Percentiles rank a stretch among this genome's conserved stretches.
phyloP scores from a whole-genome alignment of 805 yeast genomes.

The Sporopachydermia lactativora region DNA sequence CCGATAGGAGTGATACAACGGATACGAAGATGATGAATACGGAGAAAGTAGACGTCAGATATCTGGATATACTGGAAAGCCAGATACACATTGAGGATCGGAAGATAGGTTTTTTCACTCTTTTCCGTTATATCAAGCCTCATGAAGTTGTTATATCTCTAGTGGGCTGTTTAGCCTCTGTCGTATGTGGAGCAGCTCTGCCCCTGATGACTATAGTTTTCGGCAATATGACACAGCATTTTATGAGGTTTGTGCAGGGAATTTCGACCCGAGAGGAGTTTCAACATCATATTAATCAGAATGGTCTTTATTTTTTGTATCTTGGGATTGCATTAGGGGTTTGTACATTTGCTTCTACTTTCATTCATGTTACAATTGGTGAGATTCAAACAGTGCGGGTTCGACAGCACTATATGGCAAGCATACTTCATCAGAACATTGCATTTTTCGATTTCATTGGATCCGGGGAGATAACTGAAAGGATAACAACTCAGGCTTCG shows the following conservation, averaged over 20 bases:
- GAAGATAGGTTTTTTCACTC: neutral
- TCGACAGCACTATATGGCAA: slow-evolving; percentile 21
- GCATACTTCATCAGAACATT: slow-evolving; percentile 25
- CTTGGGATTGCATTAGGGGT: slow-evolving; percentile 5
- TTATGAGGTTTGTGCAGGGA: slow-evolving; percentile 5
- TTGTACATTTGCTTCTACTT: slow-evolving; percentile 19
- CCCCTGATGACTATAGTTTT: slow-evolving; percentile 5
- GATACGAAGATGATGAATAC: no score
- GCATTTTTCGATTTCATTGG: slow-evolving; percentile 28
- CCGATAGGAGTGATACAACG: no score
- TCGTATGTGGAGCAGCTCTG: neutral
- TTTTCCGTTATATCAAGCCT: neutral
- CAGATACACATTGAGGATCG: neutral
- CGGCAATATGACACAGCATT: slow-evolving; percentile 8
- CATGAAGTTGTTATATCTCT: neutral
- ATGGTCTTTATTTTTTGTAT: slow-evolving; percentile 4
- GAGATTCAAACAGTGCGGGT: slow-evolving; percentile 25
- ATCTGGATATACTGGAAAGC: neutral
- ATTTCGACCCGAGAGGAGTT: slow-evolving; percentile 2
- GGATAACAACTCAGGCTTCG: slow-evolving; percentile 27
- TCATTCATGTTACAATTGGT: slow-evolving; percentile 23
- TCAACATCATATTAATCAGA: slow-evolving; percentile 3
- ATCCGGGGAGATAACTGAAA: slow-evolving; percentile 28
- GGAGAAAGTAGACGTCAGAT: no score
- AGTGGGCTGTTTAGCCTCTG: neutral